A percentile compares a stretch with the other conserved stretches of the same genome.
Conservation (phyloP, 805 yeast genomes). For the Candida jianshihensis region DNA sequence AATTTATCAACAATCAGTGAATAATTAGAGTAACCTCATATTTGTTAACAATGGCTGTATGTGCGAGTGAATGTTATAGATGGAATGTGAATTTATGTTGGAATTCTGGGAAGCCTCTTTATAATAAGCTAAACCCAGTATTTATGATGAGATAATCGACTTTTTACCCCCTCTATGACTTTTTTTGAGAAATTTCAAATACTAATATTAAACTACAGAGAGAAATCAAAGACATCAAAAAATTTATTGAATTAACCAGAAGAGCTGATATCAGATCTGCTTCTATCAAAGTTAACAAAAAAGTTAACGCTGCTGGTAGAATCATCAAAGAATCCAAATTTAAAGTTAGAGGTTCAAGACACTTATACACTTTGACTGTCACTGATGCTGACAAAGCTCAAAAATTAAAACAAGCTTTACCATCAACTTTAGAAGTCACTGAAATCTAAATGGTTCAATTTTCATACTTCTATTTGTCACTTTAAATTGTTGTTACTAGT, state of each 20-base stretch:
- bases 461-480: neutral
- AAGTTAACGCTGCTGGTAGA: constrained; percentile 76
- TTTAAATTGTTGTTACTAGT: neutral
- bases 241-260: constrained; percentile 93
- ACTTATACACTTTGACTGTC: constrained; percentile 92
- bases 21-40: no score
- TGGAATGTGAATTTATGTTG: neutral
- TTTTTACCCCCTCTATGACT: no score
- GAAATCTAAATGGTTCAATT: constrained; percentile 27
- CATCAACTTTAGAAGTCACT: constrained; percentile 81
- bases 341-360: constrained; percentile 95
- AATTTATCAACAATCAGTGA: constrained; percentile 1
- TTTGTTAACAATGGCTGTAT: constrained; percentile 17
- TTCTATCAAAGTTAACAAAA: constrained; percentile 88
- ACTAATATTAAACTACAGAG: constrained; percentile 14
- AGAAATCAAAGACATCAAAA: constrained; percentile 95
- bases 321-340: constrained; percentile 91
- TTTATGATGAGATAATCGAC: no score
- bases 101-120: neutral
- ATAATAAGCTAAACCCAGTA: no score
- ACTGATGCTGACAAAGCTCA: constrained; percentile 95
- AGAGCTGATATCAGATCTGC: constrained; percentile 93
- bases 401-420: constrained; percentile 95
- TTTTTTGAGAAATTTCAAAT: no score
- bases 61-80: constrained; percentile 2